phyloP scores from a whole-genome alignment of 2,329 filamentous ascomycete genomes.

The Diplocarpon rosae region DNA sequence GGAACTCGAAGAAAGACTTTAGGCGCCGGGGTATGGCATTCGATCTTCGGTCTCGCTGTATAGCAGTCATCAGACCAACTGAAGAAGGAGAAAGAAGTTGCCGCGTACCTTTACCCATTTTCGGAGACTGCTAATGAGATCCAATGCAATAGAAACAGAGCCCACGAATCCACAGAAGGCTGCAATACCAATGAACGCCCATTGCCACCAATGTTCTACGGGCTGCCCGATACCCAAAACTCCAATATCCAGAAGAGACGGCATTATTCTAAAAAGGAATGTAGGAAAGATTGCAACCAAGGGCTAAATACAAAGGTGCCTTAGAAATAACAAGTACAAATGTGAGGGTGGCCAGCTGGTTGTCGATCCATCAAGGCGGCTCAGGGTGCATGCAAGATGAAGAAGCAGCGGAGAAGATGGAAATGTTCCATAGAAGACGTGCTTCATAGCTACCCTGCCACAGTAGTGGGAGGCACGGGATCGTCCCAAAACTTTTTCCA shows the following conservation, averaged over 20 bases:
- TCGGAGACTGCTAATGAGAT: neutral
- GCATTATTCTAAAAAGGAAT: neutral
- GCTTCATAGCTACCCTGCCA: no score
- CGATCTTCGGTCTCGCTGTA: constrained; percentile 2
- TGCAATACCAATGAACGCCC: constrained; percentile 3
- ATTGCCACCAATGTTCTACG: constrained; percentile 4
- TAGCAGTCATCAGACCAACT: neutral
- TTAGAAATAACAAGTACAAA: no score
- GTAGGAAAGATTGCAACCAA: neutral
- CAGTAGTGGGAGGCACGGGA: no score
- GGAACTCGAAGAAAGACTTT: neutral
- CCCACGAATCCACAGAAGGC: constrained; percentile 1
- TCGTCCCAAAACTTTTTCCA: no score
- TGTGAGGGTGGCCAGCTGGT: no score
- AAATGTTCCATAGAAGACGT: no score
- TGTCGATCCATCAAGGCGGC: no score
- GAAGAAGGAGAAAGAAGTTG: neutral
- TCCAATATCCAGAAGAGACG: neutral
- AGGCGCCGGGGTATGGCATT: neutral
- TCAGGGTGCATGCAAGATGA: no score
- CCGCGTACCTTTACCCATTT: constrained; percentile 1
- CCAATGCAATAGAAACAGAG: neutral
- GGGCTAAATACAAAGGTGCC: no score
- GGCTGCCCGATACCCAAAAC: constrained; percentile 1
- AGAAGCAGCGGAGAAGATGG: no score